phyloP scores from a whole-genome alignment of 2,329 filamentous ascomycete genomes.

The Phyllosticta citrichinensis region DNA sequence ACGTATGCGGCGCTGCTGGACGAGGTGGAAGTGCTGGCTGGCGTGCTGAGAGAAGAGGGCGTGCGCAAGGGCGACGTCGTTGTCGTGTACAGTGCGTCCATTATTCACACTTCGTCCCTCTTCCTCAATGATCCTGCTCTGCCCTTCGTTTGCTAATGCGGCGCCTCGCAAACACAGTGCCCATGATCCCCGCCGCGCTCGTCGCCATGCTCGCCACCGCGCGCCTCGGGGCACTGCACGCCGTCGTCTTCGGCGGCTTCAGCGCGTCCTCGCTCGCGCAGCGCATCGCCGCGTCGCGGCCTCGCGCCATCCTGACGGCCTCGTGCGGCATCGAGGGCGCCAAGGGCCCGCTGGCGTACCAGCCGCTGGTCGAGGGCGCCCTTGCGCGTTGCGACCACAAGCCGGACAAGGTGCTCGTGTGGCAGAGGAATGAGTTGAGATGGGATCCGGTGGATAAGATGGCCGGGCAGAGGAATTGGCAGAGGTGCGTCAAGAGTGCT shows the following conservation, averaged over 20 bases:
- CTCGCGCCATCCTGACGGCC: conserved; percentile 70
- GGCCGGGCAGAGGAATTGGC: conserved; percentile 70
- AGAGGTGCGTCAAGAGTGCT: conserved; percentile 62
- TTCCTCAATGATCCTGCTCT: too few species aligned
- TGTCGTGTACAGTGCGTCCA: conserved; percentile 69
- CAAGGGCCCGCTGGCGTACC: conserved; percentile 71
- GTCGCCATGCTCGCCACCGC: conserved; percentile 75
- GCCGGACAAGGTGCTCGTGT: conserved; percentile 63
- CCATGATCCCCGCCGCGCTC: conserved; percentile 87
- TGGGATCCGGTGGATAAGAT: conserved; percentile 62
- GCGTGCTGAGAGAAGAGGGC: conserved; percentile 71
- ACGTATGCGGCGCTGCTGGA: conserved; percentile 67
- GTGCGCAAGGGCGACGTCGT: conserved; percentile 78
- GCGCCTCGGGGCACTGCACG: conserved; percentile 77
- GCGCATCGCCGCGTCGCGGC: conserved; percentile 72
- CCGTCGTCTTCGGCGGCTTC: conserved; percentile 90
- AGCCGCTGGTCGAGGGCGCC: conserved; percentile 65
- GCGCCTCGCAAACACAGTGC: conserved; percentile 48
- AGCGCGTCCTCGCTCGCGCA: conserved; percentile 72
- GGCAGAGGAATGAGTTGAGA: conserved; percentile 67
- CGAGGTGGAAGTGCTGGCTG: conserved; percentile 74
- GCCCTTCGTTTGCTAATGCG: too few species aligned
- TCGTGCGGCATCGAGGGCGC: conserved; percentile 85
- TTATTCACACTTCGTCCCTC: background rate
- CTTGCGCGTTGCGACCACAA: conserved; percentile 58